Evolutionary conservation across 306 rosid genomes (phyloP).

Genomic region (Sesbania bispinosa): DNA sequence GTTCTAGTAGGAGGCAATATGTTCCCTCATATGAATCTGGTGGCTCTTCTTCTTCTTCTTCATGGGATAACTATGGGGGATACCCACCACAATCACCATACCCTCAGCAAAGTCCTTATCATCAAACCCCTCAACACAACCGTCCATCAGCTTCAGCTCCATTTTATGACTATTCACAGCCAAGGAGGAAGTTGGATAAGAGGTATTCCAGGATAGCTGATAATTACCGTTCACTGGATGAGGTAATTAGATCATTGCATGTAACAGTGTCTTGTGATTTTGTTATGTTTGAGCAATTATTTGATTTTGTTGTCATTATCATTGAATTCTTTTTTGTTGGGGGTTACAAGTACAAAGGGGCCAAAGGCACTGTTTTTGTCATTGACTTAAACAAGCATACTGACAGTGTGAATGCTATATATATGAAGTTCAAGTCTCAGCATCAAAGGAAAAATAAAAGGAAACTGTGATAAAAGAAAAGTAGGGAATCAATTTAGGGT

Average conservation of each 20-base stretch:
- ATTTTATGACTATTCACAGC: constrained; percentile 35
- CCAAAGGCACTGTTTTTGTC: too few species aligned
- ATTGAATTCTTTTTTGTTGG: too few species aligned
- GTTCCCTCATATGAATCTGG: constrained; percentile 34
- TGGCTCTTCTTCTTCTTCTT: constrained; percentile 34
- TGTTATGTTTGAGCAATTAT: not conserved
- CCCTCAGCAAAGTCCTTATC: constrained; percentile 33
- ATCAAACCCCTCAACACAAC: constrained; percentile 49
- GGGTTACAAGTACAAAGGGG: too few species aligned
- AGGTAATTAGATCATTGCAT: constrained; percentile 43
- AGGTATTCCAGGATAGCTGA: constrained; percentile 75
- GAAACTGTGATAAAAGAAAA: not conserved
- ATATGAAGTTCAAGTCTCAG: too few species aligned
- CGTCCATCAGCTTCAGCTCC: constrained; percentile 46
- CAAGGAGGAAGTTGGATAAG: constrained; percentile 48
- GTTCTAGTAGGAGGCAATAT: constrained; percentile 39
- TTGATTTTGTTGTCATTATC: too few species aligned
- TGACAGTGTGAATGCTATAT: too few species aligned
- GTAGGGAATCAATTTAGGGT: not conserved
- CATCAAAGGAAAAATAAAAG: not conserved
- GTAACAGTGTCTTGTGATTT: constrained; percentile 10
- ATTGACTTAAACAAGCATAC: too few species aligned
- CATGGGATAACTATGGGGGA: constrained; percentile 40
- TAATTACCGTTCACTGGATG: constrained; percentile 71
- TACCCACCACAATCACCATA: constrained; percentile 42